These are phyloP conservation scores for Xylaria sp. DNA, from an alignment of 2,329 filamentous ascomycete species.

Conservation along the genomic window DNA sequence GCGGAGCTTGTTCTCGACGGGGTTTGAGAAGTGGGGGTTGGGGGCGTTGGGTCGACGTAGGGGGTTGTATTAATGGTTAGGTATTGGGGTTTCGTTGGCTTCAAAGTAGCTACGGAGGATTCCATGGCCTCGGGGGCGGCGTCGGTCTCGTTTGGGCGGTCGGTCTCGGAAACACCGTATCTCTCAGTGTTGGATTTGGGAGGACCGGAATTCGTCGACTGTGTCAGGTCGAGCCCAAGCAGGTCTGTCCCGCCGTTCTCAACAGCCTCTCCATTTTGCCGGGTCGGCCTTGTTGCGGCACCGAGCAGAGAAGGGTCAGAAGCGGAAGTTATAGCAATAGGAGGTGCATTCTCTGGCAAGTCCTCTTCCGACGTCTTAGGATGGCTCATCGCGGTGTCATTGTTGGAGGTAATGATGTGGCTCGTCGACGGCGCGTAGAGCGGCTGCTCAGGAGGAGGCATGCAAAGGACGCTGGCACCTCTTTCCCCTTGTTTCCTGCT, in stretches of 20 bases:
- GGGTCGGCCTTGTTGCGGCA: slow-evolving; percentile 7
- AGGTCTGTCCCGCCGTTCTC: slow-evolving; percentile 1
- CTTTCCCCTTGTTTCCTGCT: slow-evolving; percentile 2
- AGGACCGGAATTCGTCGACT: background rate
- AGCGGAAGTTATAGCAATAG: slow-evolving; percentile 29
- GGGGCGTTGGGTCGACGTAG: slow-evolving; percentile 69
- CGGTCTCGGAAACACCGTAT: slow-evolving; percentile 6
- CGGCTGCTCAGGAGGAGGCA: slow-evolving; percentile 48
- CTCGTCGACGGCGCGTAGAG: slow-evolving; percentile 38
- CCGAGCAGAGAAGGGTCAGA: slow-evolving; percentile 26
- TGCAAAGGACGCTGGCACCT: slow-evolving; percentile 37
- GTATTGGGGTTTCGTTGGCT: slow-evolving; percentile 59
- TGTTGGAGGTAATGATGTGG: slow-evolving; percentile 41
- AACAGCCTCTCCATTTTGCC: slow-evolving; percentile 6
- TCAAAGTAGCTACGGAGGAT: slow-evolving; percentile 62
- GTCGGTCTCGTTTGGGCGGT: slow-evolving; percentile 24
- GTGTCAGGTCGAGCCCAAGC: slow-evolving; percentile 18
- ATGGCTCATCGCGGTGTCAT: slow-evolving; percentile 50
- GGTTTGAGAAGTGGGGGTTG: slow-evolving; percentile 66
- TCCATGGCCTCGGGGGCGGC: slow-evolving; percentile 49
- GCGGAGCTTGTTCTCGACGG: slow-evolving; percentile 70
- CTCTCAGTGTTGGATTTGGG: slow-evolving; percentile 3
- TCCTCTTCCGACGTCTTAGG: slow-evolving; percentile 43
- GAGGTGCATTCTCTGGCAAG: slow-evolving; percentile 34
- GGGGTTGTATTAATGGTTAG: slow-evolving; percentile 59